These are phyloP conservation scores for Gossypium mustelinum DNA, from an alignment of 345 rosid species.

Conservation along the genomic window DNA sequence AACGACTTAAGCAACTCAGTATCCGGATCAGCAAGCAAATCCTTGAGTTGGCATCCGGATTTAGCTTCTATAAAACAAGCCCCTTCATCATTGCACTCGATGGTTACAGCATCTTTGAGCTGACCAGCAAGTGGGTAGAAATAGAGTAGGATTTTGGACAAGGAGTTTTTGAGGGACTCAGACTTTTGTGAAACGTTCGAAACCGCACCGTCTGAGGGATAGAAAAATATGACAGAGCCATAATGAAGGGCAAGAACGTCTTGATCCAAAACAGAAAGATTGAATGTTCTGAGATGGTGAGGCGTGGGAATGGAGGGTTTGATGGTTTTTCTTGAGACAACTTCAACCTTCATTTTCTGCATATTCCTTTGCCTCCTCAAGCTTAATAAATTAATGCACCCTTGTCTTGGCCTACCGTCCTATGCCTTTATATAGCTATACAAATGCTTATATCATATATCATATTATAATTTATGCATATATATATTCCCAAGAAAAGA, in stretches of 20 bases:
- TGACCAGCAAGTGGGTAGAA: slow-evolving; percentile 1
- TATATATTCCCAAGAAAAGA: no score
- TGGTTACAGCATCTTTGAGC: not conserved
- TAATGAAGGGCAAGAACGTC: not conserved
- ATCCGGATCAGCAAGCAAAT: not conserved
- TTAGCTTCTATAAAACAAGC: not conserved
- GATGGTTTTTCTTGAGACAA: not conserved
- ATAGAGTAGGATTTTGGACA: not conserved
- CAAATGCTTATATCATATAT: no score
- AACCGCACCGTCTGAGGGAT: not conserved
- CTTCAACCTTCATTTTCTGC: not conserved
- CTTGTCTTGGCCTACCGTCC: no score
- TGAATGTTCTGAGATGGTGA: not conserved
- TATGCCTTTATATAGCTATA: no score
- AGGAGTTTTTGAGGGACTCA: not conserved
- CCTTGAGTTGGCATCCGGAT: not conserved
- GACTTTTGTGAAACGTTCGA: not conserved
- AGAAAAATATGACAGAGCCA: not conserved
- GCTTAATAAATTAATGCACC: no score
- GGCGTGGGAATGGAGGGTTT: not conserved
- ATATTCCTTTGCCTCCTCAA: no score
- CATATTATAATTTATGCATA: no score
- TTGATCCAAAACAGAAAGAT: not conserved
- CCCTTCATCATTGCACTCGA: not conserved
- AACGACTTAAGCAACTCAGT: not conserved